These are phyloP conservation scores for Thielaviopsis musarum DNA, from an alignment of 2,329 filamentous ascomycete species.

Conservation along the genomic window DNA sequence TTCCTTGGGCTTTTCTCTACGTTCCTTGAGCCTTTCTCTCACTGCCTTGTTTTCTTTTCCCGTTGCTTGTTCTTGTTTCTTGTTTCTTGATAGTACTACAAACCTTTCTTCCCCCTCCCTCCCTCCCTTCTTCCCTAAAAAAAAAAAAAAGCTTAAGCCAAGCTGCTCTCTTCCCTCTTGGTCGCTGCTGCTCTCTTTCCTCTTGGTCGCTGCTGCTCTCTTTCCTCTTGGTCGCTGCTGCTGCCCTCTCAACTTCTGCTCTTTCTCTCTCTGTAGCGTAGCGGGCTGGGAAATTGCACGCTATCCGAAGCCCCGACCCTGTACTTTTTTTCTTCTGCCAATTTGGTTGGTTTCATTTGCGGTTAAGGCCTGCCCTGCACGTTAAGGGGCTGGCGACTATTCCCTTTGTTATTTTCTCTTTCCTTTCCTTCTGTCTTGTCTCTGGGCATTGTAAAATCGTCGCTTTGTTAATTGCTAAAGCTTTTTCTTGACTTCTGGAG, in stretches of 20 bases:
- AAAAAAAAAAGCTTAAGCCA: not conserved
- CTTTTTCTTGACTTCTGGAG: not conserved
- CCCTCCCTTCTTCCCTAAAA: not conserved
- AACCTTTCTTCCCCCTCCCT: not conserved
- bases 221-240: not conserved
- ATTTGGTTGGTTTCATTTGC: conserved; percentile 12
- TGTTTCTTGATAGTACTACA: not conserved
- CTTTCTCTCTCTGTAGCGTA: not conserved
- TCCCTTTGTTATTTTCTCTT: not conserved
- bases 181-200: not conserved
- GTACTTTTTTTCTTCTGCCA: conserved; percentile 11
- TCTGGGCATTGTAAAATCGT: not conserved
- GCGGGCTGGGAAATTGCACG: conserved; percentile 12
- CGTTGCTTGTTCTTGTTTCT: not conserved
- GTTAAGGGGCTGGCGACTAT: conserved; percentile 8
- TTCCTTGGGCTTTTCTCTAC: too few relatives aligned
- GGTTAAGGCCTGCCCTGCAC: conserved; percentile 11
- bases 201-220: not conserved
- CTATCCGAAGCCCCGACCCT: conserved; percentile 11
- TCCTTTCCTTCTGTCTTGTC: not conserved
- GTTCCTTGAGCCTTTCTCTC: too few relatives aligned
- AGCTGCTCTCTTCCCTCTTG: not conserved
- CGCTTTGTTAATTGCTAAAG: not conserved
- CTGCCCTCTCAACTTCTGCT: too few relatives aligned
- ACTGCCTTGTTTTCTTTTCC: too few relatives aligned